phyloP scores from a whole-genome alignment of 345 rosid genomes.

The Fremontodendron californicum region DNA sequence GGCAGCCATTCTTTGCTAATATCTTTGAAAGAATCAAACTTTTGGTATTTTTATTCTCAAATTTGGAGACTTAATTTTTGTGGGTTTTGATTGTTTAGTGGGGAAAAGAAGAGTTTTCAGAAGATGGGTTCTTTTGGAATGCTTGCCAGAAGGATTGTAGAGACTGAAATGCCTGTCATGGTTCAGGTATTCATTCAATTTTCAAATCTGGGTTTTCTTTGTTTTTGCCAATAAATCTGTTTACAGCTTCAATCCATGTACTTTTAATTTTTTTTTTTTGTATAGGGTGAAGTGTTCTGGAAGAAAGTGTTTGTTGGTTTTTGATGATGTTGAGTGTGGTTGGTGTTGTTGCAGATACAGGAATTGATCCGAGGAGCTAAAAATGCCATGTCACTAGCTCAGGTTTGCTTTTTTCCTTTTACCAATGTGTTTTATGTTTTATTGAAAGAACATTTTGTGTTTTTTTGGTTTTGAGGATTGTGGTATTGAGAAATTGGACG shows the following conservation, averaged over 20 bases:
- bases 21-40: neutral
- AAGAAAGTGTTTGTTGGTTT: slow-evolving; percentile 15
- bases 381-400: slow-evolving; percentile 80
- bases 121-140: slow-evolving; percentile 75
- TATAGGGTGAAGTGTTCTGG: neutral
- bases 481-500: slow-evolving; percentile 6
- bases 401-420: slow-evolving; percentile 45
- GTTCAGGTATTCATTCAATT: slow-evolving; percentile 55
- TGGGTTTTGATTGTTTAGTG: slow-evolving; percentile 16
- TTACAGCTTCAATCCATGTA: slow-evolving; percentile 3
- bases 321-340: slow-evolving; percentile 16
- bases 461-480: slow-evolving; percentile 4
- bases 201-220: slow-evolving; percentile 12
- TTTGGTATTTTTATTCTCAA: neutral
- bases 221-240: neutral
- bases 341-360: slow-evolving; percentile 62
- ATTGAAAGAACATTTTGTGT: neutral
- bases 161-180: slow-evolving; percentile 85
- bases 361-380: slow-evolving; percentile 59
- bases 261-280: neutral
- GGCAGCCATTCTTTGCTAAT: neutral
- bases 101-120: slow-evolving; percentile 2
- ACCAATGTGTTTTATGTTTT: slow-evolving; percentile 8
- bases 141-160: slow-evolving; percentile 83
- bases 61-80: neutral